A percentile compares a stretch with the other conserved stretches of the same genome.
Conservation (phyloP, 805 yeast species). For the Saccharomycopsis amapae region DNA sequence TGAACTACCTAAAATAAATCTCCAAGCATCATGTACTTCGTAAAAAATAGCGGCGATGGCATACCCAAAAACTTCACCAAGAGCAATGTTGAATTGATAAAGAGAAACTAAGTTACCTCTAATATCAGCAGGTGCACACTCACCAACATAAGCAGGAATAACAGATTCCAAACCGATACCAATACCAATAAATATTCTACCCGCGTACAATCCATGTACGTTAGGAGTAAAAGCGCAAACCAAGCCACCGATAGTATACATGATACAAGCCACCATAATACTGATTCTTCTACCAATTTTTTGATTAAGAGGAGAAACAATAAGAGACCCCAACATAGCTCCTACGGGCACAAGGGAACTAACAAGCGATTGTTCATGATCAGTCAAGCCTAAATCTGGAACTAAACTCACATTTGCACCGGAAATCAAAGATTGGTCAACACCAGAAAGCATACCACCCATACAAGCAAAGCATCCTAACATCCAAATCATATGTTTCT, state of each 20-base stretch:
- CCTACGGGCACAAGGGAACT: constrained; percentile 63
- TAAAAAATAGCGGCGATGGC: constrained; percentile 58
- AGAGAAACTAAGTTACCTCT: constrained; percentile 57
- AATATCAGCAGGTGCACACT: constrained; percentile 49
- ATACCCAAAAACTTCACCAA: constrained; percentile 60
- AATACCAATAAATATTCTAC: constrained; percentile 53
- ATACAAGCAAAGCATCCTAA: constrained; percentile 53
- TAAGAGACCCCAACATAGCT: constrained; percentile 55
- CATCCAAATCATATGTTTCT: constrained; percentile 39
- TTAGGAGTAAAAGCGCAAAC: constrained; percentile 46
- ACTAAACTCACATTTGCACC: constrained; percentile 54
- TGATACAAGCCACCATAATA: constrained; percentile 48
- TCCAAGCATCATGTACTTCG: constrained; percentile 52
- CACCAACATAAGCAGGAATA: constrained; percentile 56
- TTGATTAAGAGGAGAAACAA: constrained; percentile 53
- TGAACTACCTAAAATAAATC: constrained; percentile 60
- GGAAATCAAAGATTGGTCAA: constrained; percentile 60
- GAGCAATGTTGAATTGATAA: constrained; percentile 58
- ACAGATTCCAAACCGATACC: constrained; percentile 67
- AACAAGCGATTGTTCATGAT: constrained; percentile 44
- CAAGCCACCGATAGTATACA: constrained; percentile 56
- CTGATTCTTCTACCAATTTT: constrained; percentile 48
- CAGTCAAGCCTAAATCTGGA: constrained; percentile 33
- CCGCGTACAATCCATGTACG: constrained; percentile 47
- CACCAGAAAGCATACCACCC: constrained; percentile 60